A percentile compares a stretch with the other conserved stretches of the same genome.
These are phyloP conservation scores for Biscogniauxia sp. DNA, from an alignment of 2,329 filamentous ascomycete genomes.

Conservation along the genomic window DNA sequence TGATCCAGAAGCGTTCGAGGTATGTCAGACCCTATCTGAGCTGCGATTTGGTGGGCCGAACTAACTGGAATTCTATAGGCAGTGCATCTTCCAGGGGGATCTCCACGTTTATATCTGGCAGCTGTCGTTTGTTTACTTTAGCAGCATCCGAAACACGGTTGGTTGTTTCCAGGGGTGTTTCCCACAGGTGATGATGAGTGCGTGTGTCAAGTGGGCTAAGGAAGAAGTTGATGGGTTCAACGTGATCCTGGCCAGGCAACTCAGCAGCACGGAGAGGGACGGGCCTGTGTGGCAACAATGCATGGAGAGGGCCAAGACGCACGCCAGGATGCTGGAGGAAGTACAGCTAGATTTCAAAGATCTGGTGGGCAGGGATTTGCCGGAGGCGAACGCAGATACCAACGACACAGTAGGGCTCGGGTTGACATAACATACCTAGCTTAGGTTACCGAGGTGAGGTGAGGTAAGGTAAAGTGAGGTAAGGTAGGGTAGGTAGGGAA, in stretches of 20 bases:
- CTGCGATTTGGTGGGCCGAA: slow-evolving; percentile 10
- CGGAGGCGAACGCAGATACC: slow-evolving; percentile 22
- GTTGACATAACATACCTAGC: slow-evolving; percentile 24
- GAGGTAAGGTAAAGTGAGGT: not conserved
- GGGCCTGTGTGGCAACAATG: slow-evolving; percentile 78
- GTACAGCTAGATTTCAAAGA: slow-evolving; percentile 89
- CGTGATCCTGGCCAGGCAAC: slow-evolving; percentile 72
- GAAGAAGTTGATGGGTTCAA: slow-evolving; percentile 92
- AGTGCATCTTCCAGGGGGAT: slow-evolving; percentile 94
- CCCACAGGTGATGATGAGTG: slow-evolving; percentile 81
- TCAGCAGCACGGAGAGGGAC: slow-evolving; percentile 80
- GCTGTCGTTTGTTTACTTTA: slow-evolving; percentile 93
- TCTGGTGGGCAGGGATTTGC: slow-evolving; percentile 64
- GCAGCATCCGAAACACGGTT: slow-evolving; percentile 89
- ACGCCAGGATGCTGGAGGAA: slow-evolving; percentile 75
- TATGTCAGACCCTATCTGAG: slow-evolving; percentile 38
- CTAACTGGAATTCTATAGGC: slow-evolving; percentile 48
- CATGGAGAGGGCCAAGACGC: slow-evolving; percentile 75
- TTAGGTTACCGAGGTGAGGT: slow-evolving; percentile 20
- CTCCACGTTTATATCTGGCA: slow-evolving; percentile 93
- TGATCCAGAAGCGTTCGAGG: slow-evolving; percentile 81
- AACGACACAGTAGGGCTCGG: slow-evolving; percentile 43
- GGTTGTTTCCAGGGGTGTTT: slow-evolving; percentile 86
- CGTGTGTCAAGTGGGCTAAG: slow-evolving; percentile 98
- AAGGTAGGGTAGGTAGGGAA: not conserved